phyloP scores from a whole-genome alignment of 179 eudicot species.

The Pouteria campechiana region DNA sequence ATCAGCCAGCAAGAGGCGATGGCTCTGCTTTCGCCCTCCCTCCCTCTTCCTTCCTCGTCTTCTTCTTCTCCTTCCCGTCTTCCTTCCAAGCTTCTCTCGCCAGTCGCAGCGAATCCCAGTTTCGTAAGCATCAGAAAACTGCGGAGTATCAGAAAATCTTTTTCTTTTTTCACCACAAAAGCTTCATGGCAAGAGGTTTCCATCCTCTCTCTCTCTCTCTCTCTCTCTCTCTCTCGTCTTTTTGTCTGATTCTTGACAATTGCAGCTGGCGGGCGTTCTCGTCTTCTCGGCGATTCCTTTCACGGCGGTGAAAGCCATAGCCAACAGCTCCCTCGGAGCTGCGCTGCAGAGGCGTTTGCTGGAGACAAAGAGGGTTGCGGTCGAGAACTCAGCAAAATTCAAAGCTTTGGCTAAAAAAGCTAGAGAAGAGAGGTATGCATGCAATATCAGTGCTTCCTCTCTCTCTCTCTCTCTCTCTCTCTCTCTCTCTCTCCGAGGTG shows the following conservation, averaged over 20 bases:
- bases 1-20: no score
- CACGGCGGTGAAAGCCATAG: slow-evolving; percentile 87
- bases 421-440: slow-evolving; percentile 58
- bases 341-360: slow-evolving; percentile 49
- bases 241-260: neutral
- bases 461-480: no score
- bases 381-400: slow-evolving; percentile 29
- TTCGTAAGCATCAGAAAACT: no score
- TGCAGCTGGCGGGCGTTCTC: slow-evolving; percentile 78
- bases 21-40: no score
- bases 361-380: slow-evolving; percentile 42
- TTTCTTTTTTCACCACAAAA: slow-evolving; percentile 6
- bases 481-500: no score
- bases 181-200: slow-evolving; percentile 93
- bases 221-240: neutral
- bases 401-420: slow-evolving; percentile 45
- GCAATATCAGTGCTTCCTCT: no score
- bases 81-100: no score
- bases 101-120: no score
- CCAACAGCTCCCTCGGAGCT: slow-evolving; percentile 82
- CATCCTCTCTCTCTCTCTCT: neutral
- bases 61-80: no score
- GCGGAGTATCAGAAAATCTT: neutral
- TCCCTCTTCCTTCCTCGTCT: no score
- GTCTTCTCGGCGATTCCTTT: slow-evolving; percentile 92